These are phyloP conservation scores for Rosa lucieae DNA, from an alignment of 306 rosid genomes.

Conservation along the genomic window DNA sequence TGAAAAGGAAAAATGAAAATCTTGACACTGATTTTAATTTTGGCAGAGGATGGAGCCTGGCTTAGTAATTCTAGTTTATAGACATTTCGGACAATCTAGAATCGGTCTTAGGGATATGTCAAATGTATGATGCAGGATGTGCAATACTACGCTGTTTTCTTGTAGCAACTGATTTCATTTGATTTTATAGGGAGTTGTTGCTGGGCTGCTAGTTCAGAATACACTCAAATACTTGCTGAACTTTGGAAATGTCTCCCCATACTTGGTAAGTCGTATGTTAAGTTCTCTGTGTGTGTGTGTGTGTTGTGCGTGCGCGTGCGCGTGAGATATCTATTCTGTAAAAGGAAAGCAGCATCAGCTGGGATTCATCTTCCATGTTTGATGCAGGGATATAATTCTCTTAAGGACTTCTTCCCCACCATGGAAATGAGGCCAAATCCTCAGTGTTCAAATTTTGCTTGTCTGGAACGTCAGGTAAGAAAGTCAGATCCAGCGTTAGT, in stretches of 20 bases:
- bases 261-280: slow-evolving; percentile 59
- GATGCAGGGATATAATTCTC: slow-evolving; percentile 92
- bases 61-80: slow-evolving; percentile 12
- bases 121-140: neutral
- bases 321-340: neutral
- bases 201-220: slow-evolving; percentile 94
- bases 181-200: slow-evolving; percentile 81
- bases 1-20: neutral
- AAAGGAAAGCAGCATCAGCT: neutral
- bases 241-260: slow-evolving; percentile 83
- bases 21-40: neutral
- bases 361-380: slow-evolving; percentile 14
- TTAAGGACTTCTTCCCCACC: slow-evolving; percentile 93
- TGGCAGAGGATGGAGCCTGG: neutral
- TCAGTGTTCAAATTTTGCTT: slow-evolving; percentile 88
- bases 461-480: slow-evolving; percentile 79
- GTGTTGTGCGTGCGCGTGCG: too few relatives aligned
- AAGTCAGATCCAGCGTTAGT: slow-evolving; percentile 20
- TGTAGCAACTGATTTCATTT: slow-evolving; percentile 20
- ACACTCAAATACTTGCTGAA: slow-evolving; percentile 83
- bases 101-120: slow-evolving; percentile 20
- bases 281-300: neutral
- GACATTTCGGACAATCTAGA: slow-evolving; percentile 9
- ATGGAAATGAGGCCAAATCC: slow-evolving; percentile 99
- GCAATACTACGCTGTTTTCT: neutral